A percentile compares a stretch with the other conserved stretches of the same genome.
Evolutionary conservation across 192 early-diverging fungal genomes (phyloP).

Genomic region (Linderina pennispora): DNA sequence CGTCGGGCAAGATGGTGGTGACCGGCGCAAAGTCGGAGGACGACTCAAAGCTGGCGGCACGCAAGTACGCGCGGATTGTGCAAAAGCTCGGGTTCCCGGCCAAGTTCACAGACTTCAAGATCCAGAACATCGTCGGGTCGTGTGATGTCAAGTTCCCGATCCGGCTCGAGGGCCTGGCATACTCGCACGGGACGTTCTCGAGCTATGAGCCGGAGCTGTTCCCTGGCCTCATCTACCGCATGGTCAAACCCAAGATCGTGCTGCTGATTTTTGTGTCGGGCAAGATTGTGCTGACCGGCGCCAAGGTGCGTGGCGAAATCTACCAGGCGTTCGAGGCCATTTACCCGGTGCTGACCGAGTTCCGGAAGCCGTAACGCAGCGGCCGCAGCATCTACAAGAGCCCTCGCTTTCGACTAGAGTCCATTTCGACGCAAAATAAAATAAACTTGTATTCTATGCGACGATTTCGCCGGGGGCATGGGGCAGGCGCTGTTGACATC

Average conservation of each 20-base stretch:
- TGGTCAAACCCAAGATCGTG: constrained; percentile 98
- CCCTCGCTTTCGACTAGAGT: too few relatives aligned
- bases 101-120: constrained; percentile 98
- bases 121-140: constrained; percentile 99
- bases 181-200: constrained; percentile 84
- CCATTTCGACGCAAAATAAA: too few relatives aligned
- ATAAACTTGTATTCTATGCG: too few relatives aligned
- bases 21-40: constrained; percentile 98
- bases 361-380: constrained; percentile 65
- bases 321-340: constrained; percentile 98
- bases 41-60: constrained; percentile 89
- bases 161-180: constrained; percentile 93
- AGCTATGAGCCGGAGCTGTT: constrained; percentile 98
- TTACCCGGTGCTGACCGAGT: constrained; percentile 92
- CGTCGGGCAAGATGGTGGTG: constrained; percentile 99
- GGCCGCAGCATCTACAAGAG: too few relatives aligned
- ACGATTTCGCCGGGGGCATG: too few relatives aligned
- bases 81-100: constrained; percentile 97
- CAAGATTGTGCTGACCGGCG: constrained; percentile 99
- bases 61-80: constrained; percentile 99
- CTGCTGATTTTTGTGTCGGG: constrained; percentile 98
- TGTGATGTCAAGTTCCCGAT: constrained; percentile 99
- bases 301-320: constrained; percentile 97
- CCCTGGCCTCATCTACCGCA: constrained; percentile 98
- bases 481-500: too few relatives aligned